These are phyloP conservation scores for Pseudonitzschia multiseries DNA, from an alignment of 108 stramenopile genomes.

Conservation along the genomic window DNA sequence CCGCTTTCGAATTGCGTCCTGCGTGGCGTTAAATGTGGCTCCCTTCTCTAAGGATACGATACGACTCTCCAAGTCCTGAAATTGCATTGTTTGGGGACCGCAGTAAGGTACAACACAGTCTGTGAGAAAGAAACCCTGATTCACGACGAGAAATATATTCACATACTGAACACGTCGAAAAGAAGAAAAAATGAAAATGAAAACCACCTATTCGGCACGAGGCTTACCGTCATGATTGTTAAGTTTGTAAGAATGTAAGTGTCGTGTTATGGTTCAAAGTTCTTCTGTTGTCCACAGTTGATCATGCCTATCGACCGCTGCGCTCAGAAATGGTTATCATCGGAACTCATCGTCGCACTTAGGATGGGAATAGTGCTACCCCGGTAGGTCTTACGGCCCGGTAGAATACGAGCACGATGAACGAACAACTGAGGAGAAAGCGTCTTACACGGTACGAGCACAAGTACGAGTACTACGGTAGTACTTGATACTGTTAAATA, in stretches of 20 bases:
- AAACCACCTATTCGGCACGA: background rate
- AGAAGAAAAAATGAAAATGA: background rate
- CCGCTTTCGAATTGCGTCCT: constrained; percentile 44
- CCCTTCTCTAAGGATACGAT: constrained; percentile 50
- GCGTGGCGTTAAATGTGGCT: constrained; percentile 42
- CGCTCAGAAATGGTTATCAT: too few relatives aligned
- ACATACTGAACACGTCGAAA: background rate
- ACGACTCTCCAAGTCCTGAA: constrained; percentile 32
- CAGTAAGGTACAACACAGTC: background rate
- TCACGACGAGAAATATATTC: background rate
- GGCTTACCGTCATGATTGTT: background rate
- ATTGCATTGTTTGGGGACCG: background rate
- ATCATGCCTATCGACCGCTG: too few relatives aligned
- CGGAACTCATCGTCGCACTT: too few relatives aligned
- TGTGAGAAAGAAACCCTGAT: too few relatives aligned
- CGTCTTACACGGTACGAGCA: too few relatives aligned
- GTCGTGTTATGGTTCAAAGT: background rate
- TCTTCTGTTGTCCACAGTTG: background rate
- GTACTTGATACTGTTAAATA: too few relatives aligned
- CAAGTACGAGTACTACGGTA: too few relatives aligned
- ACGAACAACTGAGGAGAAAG: too few relatives aligned
- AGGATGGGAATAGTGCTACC: too few relatives aligned
- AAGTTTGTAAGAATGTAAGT: background rate
- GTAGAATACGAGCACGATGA: too few relatives aligned
- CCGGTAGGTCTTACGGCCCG: too few relatives aligned